These are phyloP conservation scores for Cladosporium phlei DNA, from an alignment of 2,329 filamentous ascomycete genomes.

Conservation along the genomic window DNA sequence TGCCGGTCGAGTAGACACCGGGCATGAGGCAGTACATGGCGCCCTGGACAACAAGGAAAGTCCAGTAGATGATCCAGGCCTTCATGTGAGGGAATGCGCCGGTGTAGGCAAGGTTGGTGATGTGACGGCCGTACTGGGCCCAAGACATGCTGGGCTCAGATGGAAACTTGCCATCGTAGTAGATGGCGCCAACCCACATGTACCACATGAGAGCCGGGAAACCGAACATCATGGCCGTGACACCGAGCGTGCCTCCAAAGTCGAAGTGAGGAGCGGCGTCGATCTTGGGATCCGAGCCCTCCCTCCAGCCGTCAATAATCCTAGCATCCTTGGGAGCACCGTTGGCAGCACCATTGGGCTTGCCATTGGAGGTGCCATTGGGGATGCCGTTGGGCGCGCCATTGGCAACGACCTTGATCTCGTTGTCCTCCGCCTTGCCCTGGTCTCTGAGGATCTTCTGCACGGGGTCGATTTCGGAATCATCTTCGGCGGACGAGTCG, in stretches of 20 bases:
- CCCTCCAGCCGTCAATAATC: constrained; percentile 36
- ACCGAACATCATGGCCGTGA: constrained; percentile 77
- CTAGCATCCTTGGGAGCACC: constrained; percentile 34
- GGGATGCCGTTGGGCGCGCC: constrained; percentile 33
- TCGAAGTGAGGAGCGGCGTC: constrained; percentile 57
- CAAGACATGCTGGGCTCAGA: constrained; percentile 46
- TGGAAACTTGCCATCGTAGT: constrained; percentile 82
- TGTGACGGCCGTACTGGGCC: constrained; percentile 65
- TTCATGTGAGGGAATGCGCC: constrained; percentile 76
- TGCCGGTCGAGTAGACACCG: constrained; percentile 81
- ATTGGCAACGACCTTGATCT: constrained; percentile 23
- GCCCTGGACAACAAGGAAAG: constrained; percentile 80
- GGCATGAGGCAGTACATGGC: constrained; percentile 80
- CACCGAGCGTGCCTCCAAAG: constrained; percentile 83
- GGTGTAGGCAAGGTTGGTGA: constrained; percentile 70
- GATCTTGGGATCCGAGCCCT: constrained; percentile 36
- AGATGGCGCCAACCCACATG: constrained; percentile 96
- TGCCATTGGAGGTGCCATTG: constrained; percentile 29
- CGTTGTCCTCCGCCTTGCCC: constrained; percentile 13
- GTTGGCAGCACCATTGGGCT: constrained; percentile 33
- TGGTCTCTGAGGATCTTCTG: constrained; percentile 12
- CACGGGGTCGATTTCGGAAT: constrained; percentile 17
- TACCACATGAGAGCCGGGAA: constrained; percentile 98
- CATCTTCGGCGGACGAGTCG: constrained; percentile 27
- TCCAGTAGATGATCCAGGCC: constrained; percentile 94